These are phyloP conservation scores for Bolboschoenus planiculmis DNA, from an alignment of 176 grass and related monocot genomes.

Conservation along the genomic window DNA sequence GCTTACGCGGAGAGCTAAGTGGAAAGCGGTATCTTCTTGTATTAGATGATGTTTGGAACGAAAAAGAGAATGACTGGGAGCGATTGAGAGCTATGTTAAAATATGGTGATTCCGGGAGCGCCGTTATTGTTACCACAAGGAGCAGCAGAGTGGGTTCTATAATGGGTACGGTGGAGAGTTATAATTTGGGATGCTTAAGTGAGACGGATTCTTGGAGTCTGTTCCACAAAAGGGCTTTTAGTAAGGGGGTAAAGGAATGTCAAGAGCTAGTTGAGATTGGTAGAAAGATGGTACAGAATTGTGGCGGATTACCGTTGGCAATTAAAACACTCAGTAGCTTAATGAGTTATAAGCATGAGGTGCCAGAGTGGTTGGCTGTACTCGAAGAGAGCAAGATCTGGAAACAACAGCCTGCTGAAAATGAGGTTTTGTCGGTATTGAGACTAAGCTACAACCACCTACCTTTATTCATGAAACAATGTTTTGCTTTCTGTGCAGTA, in stretches of 20 bases:
- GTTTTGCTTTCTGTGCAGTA: slow-evolving; percentile 24
- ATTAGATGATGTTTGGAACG: slow-evolving; percentile 39
- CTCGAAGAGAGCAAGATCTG: neutral
- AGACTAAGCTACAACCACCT: slow-evolving; percentile 27
- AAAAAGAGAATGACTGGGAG: neutral
- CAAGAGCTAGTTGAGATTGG: neutral
- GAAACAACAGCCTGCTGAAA: neutral
- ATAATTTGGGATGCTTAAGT: neutral
- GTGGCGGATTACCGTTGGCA: slow-evolving; percentile 29
- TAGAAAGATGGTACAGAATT: slow-evolving; percentile 12
- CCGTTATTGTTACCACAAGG: slow-evolving; percentile 30
- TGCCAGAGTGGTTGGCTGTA: slow-evolving; percentile 10
- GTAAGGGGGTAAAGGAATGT: neutral
- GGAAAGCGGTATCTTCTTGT: slow-evolving; percentile 11
- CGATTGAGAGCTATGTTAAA: neutral
- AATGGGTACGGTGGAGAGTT: neutral
- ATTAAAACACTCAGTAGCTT: slow-evolving; percentile 21
- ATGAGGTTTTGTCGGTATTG: slow-evolving; percentile 8
- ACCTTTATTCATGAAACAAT: neutral
- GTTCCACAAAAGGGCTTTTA: slow-evolving; percentile 28
- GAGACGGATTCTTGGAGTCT: slow-evolving; percentile 24
- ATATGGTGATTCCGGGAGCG: slow-evolving; percentile 15
- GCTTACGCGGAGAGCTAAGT: neutral
- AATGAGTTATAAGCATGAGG: slow-evolving; percentile 24
- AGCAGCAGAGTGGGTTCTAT: neutral